A percentile compares a stretch with the other conserved stretches of the same genome.
Conservation (phyloP, 305 asterid genomes). For the Nicotiana rustica region DNA sequence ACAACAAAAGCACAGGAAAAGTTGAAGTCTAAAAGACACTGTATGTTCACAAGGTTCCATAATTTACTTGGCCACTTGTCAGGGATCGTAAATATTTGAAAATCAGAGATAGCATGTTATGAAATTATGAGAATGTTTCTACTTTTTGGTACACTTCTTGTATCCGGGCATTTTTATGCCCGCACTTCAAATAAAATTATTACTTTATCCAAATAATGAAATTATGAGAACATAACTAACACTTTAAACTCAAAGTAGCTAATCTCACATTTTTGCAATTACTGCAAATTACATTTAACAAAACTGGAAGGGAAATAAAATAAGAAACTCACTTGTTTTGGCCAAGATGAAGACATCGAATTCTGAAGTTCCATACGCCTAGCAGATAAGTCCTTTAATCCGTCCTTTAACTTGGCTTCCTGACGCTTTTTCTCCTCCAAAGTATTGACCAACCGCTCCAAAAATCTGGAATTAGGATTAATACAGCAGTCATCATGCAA, state of each 20-base stretch:
- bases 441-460: slow-evolving; percentile 87
- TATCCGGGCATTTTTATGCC: too few species aligned
- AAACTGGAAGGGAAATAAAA: slow-evolving; percentile 20
- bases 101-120: neutral
- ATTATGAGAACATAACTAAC: slow-evolving; percentile 1
- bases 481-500: slow-evolving; percentile 36
- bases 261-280: slow-evolving; percentile 26
- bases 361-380: slow-evolving; percentile 94
- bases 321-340: slow-evolving; percentile 80
- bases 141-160: too few species aligned
- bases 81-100: neutral
- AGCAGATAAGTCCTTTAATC: slow-evolving; percentile 72
- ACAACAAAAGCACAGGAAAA: neutral
- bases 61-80: neutral
- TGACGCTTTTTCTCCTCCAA: slow-evolving; percentile 95
- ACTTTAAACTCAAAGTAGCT: slow-evolving; percentile 4
- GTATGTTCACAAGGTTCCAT: slow-evolving; percentile 15
- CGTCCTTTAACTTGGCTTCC: slow-evolving; percentile 82
- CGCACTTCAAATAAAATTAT: too few species aligned
- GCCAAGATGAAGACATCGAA: slow-evolving; percentile 92
- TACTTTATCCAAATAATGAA: neutral
- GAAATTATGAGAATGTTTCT: neutral
- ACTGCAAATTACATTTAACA: slow-evolving; percentile 4
- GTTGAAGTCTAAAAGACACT: neutral
- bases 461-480: slow-evolving; percentile 64